phyloP scores from a whole-genome alignment of 306 rosid genomes.

The Acacia confusa region DNA sequence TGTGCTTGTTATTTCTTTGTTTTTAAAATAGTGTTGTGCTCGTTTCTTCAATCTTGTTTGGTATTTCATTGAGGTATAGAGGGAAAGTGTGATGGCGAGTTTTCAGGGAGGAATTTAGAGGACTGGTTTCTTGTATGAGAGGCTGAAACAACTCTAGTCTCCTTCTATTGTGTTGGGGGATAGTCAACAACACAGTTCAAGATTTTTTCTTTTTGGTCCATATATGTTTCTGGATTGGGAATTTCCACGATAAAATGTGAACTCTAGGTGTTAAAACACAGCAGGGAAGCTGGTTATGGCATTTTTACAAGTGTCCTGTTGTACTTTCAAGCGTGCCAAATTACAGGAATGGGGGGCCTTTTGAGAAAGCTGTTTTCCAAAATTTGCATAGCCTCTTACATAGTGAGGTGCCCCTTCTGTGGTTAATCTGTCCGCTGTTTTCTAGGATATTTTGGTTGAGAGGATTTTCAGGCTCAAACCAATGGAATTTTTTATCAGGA shows the following conservation, averaged over 20 bases:
- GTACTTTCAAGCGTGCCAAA: not conserved
- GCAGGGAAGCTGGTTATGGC: not conserved
- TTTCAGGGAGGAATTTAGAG: not conserved
- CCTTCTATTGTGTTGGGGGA: not conserved
- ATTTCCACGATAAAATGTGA: not conserved
- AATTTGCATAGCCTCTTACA: not conserved
- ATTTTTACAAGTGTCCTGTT: not conserved
- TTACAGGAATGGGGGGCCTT: not conserved
- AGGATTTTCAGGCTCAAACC: not conserved
- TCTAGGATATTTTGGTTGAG: not conserved
- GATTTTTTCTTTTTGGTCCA: not conserved
- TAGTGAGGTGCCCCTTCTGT: not conserved
- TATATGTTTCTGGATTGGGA: not conserved
- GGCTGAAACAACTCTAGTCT: conserved; percentile 1
- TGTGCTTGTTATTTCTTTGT: not conserved
- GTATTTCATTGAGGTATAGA: not conserved
- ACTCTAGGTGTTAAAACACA: not conserved
- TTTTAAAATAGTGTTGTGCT: not conserved
- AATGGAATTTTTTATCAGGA: not conserved
- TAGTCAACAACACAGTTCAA: not conserved
- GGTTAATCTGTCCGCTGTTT: not conserved
- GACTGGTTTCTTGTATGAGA: not conserved
- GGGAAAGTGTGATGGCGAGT: conserved; percentile 1
- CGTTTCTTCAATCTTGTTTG: not conserved
- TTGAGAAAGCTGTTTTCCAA: not conserved